Percentiles rank a stretch among this genome's conserved stretches.
Evolutionary conservation across 306 rosid genomes (phyloP).

Genomic region (Arachis stenosperma): DNA sequence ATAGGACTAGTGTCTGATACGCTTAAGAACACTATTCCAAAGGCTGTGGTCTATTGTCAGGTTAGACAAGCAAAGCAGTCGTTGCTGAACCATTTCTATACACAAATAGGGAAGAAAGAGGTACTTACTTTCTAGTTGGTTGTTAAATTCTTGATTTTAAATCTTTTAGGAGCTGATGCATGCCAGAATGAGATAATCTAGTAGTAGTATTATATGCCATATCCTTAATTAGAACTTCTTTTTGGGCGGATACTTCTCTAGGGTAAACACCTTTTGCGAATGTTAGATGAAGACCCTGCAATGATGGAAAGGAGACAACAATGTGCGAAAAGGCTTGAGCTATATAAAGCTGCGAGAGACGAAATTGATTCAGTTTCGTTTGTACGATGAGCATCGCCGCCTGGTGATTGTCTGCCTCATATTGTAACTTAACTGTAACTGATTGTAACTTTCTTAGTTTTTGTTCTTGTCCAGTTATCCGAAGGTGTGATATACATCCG

Average conservation of each 20-base stretch:
- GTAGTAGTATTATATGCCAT: background rate
- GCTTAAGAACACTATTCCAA: conserved; percentile 51
- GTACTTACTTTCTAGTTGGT: conserved; percentile 47
- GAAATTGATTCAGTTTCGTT: conserved; percentile 91
- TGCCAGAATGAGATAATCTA: background rate
- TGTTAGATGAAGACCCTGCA: conserved; percentile 92
- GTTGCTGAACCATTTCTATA: conserved; percentile 78
- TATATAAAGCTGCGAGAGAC: conserved; percentile 90
- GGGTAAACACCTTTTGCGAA: conserved; percentile 70
- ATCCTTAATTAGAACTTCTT: conserved; percentile 16
- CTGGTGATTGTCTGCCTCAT: background rate
- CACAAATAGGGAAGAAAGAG: conserved; percentile 88
- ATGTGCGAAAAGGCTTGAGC: conserved; percentile 82
- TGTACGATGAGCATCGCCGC: conserved; percentile 56
- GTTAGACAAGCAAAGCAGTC: conserved; percentile 88
- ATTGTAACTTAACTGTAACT: conserved; percentile 39
- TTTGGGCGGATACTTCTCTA: conserved; percentile 19
- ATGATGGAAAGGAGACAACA: conserved; percentile 91
- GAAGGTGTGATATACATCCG: conserved; percentile 25
- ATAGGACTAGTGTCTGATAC: conserved; percentile 91
- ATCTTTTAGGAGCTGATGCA: background rate
- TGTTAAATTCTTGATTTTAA: background rate
- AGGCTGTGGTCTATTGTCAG: conserved; percentile 51
- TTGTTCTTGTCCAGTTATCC: conserved; percentile 20
- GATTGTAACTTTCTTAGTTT: conserved; percentile 14